These are phyloP conservation scores for Ophiostoma pallidulum DNA, from an alignment of 2,329 filamentous ascomycete species.

Conservation along the genomic window DNA sequence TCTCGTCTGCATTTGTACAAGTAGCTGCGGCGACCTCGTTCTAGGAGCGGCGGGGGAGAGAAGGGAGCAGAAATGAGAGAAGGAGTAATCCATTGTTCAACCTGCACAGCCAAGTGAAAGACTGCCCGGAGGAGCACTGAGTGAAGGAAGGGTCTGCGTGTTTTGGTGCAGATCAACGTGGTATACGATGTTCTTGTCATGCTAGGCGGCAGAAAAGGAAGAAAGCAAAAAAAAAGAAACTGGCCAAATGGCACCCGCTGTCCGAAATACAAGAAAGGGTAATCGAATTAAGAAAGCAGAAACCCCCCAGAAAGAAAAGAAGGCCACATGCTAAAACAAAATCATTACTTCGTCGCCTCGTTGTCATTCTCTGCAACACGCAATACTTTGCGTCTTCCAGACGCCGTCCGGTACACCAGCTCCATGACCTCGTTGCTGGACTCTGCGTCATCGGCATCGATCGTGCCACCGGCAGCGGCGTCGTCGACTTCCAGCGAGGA, in stretches of 20 bases:
- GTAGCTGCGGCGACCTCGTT: not conserved
- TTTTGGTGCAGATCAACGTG: too few species aligned
- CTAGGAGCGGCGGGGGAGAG: not conserved
- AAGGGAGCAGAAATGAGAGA: not conserved
- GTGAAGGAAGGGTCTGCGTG: too few species aligned
- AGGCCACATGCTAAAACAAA: too few species aligned
- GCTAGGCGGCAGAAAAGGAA: not conserved
- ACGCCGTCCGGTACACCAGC: constrained; percentile 17
- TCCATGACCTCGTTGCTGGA: constrained; percentile 6
- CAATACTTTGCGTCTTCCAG: constrained; percentile 12
- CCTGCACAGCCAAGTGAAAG: not conserved
- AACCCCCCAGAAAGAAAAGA: too few species aligned
- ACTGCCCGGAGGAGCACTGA: too few species aligned
- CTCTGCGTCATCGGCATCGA: not conserved
- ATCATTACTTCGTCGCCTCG: too few species aligned
- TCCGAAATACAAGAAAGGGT: too few species aligned
- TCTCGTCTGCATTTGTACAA: constrained; percentile 5
- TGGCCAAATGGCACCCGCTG: too few species aligned
- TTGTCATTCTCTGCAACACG: not conserved
- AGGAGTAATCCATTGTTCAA: not conserved
- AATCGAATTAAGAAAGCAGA: too few species aligned
- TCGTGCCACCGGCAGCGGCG: not conserved
- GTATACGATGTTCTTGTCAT: too few species aligned
- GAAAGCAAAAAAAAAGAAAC: not conserved
- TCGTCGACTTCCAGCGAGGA: not conserved